These are phyloP conservation scores for Phaeolepiota aurea DNA, from an alignment of 768 basidiomycete genomes.

Conservation along the genomic window DNA sequence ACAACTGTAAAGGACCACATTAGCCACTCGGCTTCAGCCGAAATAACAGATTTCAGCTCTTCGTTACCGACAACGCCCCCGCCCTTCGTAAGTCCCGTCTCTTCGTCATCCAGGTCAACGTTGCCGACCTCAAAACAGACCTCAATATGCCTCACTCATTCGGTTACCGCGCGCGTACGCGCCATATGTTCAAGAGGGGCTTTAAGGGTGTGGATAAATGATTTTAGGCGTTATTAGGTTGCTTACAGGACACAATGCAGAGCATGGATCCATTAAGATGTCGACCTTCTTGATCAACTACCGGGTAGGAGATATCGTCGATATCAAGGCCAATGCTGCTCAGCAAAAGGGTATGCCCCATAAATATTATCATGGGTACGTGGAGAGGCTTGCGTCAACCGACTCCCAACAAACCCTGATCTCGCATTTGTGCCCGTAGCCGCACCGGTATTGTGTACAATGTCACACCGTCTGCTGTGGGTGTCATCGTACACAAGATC, in stretches of 20 bases:
- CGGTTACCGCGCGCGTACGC: constrained; percentile 99
- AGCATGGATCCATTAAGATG: constrained; percentile 83
- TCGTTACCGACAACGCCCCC: constrained; percentile 39
- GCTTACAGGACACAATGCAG: constrained; percentile 27
- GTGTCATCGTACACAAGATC: constrained; percentile 96
- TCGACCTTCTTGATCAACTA: constrained; percentile 93
- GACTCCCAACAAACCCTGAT: constrained; percentile 3
- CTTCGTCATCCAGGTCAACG: neutral
- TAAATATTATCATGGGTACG: constrained; percentile 96
- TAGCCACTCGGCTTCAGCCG: constrained; percentile 64
- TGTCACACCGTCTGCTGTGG: constrained; percentile 89
- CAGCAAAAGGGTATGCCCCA: constrained; percentile 99
- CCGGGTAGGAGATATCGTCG: constrained; percentile 96
- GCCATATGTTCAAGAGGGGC: constrained; percentile 99
- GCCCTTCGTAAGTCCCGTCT: constrained; percentile 37
- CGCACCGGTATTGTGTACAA: constrained; percentile 99
- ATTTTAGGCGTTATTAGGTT: constrained; percentile 7
- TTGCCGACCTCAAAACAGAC: constrained; percentile 20
- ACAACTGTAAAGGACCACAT: constrained; percentile 58
- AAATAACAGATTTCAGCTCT: constrained; percentile 23
- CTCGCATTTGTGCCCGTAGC: constrained; percentile 28
- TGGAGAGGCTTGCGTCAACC: no score
- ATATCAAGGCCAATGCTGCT: constrained; percentile 98
- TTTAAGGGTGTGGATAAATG: constrained; percentile 75
- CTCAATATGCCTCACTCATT: constrained; percentile 99